These are phyloP conservation scores for Coleophoma cylindrospora DNA, from an alignment of 2,329 filamentous ascomycete species.

Conservation along the genomic window DNA sequence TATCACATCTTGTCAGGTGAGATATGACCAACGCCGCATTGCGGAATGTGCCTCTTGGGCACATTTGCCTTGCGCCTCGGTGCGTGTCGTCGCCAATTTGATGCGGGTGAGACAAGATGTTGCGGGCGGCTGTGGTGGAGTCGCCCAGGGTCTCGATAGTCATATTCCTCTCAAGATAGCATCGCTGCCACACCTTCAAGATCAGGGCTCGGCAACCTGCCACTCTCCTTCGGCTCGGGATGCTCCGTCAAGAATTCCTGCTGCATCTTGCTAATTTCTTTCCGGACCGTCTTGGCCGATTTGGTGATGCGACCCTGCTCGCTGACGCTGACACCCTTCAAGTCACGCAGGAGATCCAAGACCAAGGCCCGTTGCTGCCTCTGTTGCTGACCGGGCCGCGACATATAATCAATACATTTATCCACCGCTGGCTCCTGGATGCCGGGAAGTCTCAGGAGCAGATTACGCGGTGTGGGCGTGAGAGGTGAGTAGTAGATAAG, in stretches of 20 bases:
- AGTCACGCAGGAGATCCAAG: slow-evolving; percentile 76
- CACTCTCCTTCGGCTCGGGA: slow-evolving; percentile 4
- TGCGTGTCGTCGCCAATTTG: no score
- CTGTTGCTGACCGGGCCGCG: slow-evolving; percentile 53
- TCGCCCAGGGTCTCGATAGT: no score
- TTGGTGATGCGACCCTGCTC: slow-evolving; percentile 82
- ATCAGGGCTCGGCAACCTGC: slow-evolving; percentile 14
- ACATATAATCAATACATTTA: slow-evolving; percentile 54
- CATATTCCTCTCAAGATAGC: background rate
- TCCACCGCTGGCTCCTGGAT: slow-evolving; percentile 67
- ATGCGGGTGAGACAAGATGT: no score
- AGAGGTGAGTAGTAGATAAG: slow-evolving; percentile 68
- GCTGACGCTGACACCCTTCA: slow-evolving; percentile 87
- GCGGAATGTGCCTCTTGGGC: no score
- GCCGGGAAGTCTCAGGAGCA: slow-evolving; percentile 77
- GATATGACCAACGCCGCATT: no score
- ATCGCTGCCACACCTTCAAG: slow-evolving; percentile 25
- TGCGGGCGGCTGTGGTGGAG: no score
- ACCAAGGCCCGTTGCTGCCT: slow-evolving; percentile 77
- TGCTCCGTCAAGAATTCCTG: slow-evolving; percentile 60
- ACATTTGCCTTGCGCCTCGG: no score
- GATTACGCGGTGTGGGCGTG: slow-evolving; percentile 65
- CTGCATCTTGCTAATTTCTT: slow-evolving; percentile 52
- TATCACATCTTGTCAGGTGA: no score
- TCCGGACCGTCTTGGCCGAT: slow-evolving; percentile 38